Conservation (phyloP, 306 rosid genomes). For the Prunus fruticosa region DNA sequence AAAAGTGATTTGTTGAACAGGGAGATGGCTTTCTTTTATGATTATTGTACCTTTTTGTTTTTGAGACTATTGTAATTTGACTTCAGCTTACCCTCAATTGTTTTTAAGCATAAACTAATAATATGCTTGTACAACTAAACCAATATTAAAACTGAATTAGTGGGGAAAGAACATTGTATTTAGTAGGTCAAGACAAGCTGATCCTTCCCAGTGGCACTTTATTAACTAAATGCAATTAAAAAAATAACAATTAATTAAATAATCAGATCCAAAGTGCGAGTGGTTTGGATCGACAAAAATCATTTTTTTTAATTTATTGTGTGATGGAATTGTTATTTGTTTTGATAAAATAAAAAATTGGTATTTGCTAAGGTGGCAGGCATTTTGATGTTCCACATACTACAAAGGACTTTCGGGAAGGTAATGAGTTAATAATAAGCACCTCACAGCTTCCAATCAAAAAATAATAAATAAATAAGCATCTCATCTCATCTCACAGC, state of each 20-base stretch:
- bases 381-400: constrained; percentile 12
- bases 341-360: too few species aligned
- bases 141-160: not conserved
- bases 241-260: not conserved
- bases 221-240: not conserved
- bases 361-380: constrained; percentile 1
- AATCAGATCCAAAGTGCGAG: constrained; percentile 15
- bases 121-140: constrained; percentile 2
- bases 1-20: not conserved
- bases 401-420: not conserved
- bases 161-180: not conserved
- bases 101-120: not conserved
- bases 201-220: not conserved
- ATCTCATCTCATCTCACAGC: not conserved
- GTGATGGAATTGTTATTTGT: not conserved
- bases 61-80: not conserved
- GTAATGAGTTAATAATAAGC: not conserved
- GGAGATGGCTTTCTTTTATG: not conserved
- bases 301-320: not conserved
- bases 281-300: constrained; percentile 2
- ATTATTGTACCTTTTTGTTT: not conserved
- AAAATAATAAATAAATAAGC: not conserved
- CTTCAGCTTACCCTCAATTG: not conserved
- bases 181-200: not conserved
- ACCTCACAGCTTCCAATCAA: not conserved